Base-by-base conservation (phyloP, 805 yeast species). In the Dipodascus geniculatus region DNA sequence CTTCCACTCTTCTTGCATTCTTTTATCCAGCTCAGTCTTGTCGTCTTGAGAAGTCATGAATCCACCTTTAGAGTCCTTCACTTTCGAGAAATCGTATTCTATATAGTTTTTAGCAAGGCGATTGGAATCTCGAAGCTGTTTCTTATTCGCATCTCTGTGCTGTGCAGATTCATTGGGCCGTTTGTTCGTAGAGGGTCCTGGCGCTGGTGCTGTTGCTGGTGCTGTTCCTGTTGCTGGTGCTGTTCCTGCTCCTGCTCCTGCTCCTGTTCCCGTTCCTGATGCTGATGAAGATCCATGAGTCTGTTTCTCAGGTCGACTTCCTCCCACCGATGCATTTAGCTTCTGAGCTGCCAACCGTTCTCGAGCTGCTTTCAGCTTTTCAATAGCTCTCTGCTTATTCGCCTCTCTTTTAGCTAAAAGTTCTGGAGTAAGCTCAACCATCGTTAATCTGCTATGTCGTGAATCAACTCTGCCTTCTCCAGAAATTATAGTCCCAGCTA, bases 61-160 rank as follows among this genome's bases (percentile, higher is more conserved):
- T 22, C 99, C 99, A 61, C 97, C 98, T 62, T 78, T 77, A 1
- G 85, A 73, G 61, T 93, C 96, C 57, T 80, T 79, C 88, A 95
- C 85, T n/a, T 88, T 85, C 1, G 97, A 79, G 60, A 93, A 79
- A 68, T 93, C 97, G 58, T 64, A 72, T 49, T 72, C 76, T 42
- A 72, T 70, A 55, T 69, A 72, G 55, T 67, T 67, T 47, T 63
- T 55, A 54, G 44, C 20, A 6, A 38, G 14, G 8, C 44, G 6
- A 38, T 38, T n/a, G 14, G 6, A 4, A 38, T 38, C 44, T 38
- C 19, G 44, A 38, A 65, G 63, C 58, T 63, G 65, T 50, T 63
- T 49, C 8, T 53, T 60, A 17, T 61, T 60, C 9, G 47, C 55
- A 9, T 57, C n/a, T 47, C 49, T 47, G 28, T 47, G 31, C 28